phyloP scores from a whole-genome alignment of 2,329 filamentous ascomycete genomes.

The Aaosphaeria pasadenensis region DNA sequence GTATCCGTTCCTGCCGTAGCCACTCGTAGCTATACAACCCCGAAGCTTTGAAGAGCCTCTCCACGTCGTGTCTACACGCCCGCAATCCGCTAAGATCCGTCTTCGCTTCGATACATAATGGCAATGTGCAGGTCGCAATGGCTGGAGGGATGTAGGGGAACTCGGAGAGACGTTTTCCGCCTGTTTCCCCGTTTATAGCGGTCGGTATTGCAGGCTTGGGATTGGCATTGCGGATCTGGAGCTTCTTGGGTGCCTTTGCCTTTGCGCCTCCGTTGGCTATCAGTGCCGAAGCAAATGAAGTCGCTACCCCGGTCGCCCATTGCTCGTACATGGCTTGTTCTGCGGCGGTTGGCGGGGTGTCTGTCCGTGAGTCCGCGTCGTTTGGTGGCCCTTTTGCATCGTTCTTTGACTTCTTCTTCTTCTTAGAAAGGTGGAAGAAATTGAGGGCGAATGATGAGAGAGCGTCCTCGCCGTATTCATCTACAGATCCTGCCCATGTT shows the following conservation, averaged over 20 bases:
- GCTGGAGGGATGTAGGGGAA: constrained; percentile 29
- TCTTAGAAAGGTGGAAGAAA: constrained; percentile 22
- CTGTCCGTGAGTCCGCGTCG: neutral
- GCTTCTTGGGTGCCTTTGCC: constrained; percentile 15
- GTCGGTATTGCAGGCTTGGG: constrained; percentile 30
- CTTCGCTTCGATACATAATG: constrained; percentile 21
- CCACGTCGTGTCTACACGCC: constrained; percentile 35
- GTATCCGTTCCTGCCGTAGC: constrained; percentile 30
- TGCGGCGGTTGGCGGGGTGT: constrained; percentile 14
- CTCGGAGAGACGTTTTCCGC: constrained; percentile 14
- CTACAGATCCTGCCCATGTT: constrained; percentile 35
- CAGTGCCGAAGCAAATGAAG: constrained; percentile 23
- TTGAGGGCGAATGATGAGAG: constrained; percentile 28
- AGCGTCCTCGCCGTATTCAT: constrained; percentile 31
- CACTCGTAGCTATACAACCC: constrained; percentile 35
- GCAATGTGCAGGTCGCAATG: constrained; percentile 18
- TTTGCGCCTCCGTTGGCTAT: constrained; percentile 9
- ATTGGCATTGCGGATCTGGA: constrained; percentile 29
- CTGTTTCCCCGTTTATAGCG: constrained; percentile 32
- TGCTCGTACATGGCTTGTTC: constrained; percentile 24
- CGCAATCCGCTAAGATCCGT: constrained; percentile 18
- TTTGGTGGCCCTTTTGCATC: neutral
- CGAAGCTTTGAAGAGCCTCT: constrained; percentile 25
- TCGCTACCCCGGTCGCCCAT: constrained; percentile 27
- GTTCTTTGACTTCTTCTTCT: constrained; percentile 13